A percentile compares a stretch with the other conserved stretches of the same genome.
phyloP scores from a whole-genome alignment of 768 basidiomycete genomes.

The Scleroderma bovista region DNA sequence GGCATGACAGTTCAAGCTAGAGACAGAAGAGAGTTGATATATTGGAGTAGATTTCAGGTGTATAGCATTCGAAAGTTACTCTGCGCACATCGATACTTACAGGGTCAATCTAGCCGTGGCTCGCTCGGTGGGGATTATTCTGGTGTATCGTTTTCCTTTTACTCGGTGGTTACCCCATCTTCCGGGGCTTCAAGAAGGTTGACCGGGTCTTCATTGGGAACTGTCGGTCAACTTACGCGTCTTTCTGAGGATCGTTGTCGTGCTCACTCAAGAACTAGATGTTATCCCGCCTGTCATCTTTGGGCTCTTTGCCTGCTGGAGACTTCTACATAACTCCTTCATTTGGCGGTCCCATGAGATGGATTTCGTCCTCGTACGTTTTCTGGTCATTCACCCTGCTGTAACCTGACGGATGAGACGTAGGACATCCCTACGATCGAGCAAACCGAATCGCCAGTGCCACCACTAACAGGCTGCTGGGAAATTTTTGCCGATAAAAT shows the following conservation, averaged over 20 bases:
- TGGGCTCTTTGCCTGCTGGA: not conserved
- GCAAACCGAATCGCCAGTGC: conserved; percentile 4
- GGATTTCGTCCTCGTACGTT: not conserved
- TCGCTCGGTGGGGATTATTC: conserved; percentile 61
- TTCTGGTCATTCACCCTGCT: not conserved
- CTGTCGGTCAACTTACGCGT: not conserved
- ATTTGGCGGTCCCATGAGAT: not conserved
- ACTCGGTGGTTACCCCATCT: conserved; percentile 52
- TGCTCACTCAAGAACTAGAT: not conserved
- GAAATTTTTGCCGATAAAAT: conserved; percentile 1
- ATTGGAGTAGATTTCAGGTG: not conserved
- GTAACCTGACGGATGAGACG: not conserved
- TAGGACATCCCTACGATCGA: conserved; percentile 7
- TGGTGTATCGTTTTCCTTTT: conserved; percentile 58
- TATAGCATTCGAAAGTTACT: not conserved
- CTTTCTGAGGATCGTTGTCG: not conserved
- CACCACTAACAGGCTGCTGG: conserved; percentile 2
- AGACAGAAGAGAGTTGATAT: not conserved
- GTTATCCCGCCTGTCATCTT: not conserved
- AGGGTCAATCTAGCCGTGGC: conserved; percentile 38
- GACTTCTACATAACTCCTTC: not conserved
- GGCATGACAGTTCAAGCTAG: not conserved
- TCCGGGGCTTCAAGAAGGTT: conserved; percentile 51
- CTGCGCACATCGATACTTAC: conserved; percentile 11
- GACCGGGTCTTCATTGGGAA: not conserved